Base-by-base conservation (phyloP, 768 basidiomycete species). In the Hygrocybe coccinea region DNA sequence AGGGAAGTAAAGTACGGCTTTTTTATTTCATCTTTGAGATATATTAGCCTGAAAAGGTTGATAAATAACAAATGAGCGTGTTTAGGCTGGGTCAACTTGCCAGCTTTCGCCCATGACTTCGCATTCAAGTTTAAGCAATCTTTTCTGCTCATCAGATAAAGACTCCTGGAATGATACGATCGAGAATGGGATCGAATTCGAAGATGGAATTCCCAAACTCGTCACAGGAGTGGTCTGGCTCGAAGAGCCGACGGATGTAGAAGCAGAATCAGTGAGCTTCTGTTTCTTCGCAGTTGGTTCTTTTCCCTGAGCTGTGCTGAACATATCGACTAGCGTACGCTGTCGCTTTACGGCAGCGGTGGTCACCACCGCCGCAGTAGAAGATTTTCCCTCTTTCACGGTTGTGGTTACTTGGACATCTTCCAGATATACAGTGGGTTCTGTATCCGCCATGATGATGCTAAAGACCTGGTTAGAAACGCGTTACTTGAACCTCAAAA, bases 1-100 rank as follows among this genome's bases (percentile, higher is more conserved):
- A 92, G 67, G 22, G 79, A 64, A 50, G 91, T 69, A 62, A 92
- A 92, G 68, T 91, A 92, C 0, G 86, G 80, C 63, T 89, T 86
- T 61, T 76, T 79, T 50, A 92, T 79, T 64, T 92, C 90, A 57
- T 84, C 80, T 59, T 84, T 82, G 54, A 92, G 76, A 35, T 87
- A 61, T 65, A 86, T 86, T 41, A 91, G 73, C 90, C 88, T 91
- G 33, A n/a, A 39, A 19, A 33, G 39, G 54, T 22, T 8, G 48
- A 41, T 53, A 21, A 57, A 50, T 33, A 14, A 38, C 7, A 50
- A 11, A 29, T 21, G 24, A 12, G 36, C 39, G 34, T 50, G 24
- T 24, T 15, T 11, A 25, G 44, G 25, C 37, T 46, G 33, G 50
- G 52, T 50, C 41, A 41, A 63, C 79, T 57, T 61, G 84, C 87